Base-by-base conservation (phyloP, 2,329 filamentous ascomycete genomes). In the Stagonosporopsis rhizophila region DNA sequence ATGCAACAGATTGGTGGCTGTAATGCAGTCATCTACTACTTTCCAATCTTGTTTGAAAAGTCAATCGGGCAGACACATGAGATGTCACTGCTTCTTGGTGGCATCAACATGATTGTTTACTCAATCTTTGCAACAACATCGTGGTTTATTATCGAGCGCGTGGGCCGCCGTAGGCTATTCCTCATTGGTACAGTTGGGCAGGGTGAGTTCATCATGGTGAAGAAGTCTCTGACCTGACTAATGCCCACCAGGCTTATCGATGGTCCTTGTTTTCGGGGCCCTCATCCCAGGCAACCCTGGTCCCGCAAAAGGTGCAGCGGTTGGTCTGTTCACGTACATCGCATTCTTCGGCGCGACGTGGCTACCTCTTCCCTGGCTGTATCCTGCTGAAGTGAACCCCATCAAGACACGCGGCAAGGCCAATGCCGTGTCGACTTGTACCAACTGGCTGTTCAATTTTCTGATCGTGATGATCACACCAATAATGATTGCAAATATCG, bases 281-380 rank as follows among this genome's bases (percentile, higher is more conserved):
- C 55, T 78, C 15, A 77, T 78, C 20, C 74, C 75, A 3, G 70
- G 66, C 9, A 70, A 64, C 2, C 22, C 60, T 2, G 61, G 38
- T 4, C 70, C 76, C 28, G 75, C 79, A 4, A 80, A 81, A 49
- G 78, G 79, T 6, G 78, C 80, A 0, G 79, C 81, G 3, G 85
- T 88, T 3, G 86, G 86, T 45, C 52, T 89, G 15, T 89, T 89
- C 74, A 81, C 85, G 1, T 89, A 88, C 71, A 89, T 89, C 65
- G 84, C 85, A 4, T 86, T 85, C 44, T 89, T 89, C 57, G 87
- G 85, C 22, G 85, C 86, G 0, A 85, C 84, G 2, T 87, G 84
- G 81, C 68, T 88, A 9, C 85, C 86, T 11, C 78, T 87, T 15
- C 85, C 86, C 1, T 89, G 85, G 86, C 57, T 71, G 69, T 86